phyloP scores from a whole-genome alignment of 441 rosid genomes.

The Arabidopsis lyrata region DNA sequence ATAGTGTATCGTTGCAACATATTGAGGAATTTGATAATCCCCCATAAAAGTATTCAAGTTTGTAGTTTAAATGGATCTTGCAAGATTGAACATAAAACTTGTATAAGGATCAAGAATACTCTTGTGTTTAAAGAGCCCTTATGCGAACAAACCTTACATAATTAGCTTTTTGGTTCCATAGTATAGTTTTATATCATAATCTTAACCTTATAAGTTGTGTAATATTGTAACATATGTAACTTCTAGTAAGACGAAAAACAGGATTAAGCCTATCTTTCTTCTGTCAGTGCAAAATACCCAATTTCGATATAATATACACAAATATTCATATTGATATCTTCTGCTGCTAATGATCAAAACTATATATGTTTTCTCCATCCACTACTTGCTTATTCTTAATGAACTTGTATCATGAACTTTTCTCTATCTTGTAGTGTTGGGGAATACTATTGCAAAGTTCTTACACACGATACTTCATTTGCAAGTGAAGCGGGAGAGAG shows the following conservation, averaged over 20 bases:
- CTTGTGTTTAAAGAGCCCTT: too few relatives aligned
- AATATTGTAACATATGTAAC: neutral
- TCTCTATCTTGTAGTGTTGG: neutral
- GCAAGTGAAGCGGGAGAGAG: slow-evolving; percentile 79
- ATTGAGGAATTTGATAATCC: too few relatives aligned
- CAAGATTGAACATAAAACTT: too few relatives aligned
- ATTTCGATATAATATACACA: neutral
- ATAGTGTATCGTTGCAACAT: too few relatives aligned
- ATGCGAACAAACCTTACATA: too few relatives aligned
- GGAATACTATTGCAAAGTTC: neutral
- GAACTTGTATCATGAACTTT: neutral
- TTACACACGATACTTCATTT: neutral
- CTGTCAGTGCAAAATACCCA: neutral
- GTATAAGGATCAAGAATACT: too few relatives aligned
- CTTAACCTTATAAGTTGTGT: too few relatives aligned
- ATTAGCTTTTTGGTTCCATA: too few relatives aligned
- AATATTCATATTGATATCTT: too few relatives aligned
- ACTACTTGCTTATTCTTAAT: neutral
- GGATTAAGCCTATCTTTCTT: neutral
- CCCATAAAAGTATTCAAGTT: too few relatives aligned
- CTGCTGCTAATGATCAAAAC: slow-evolving; percentile 6
- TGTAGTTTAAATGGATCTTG: too few relatives aligned
- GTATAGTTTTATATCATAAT: too few relatives aligned
- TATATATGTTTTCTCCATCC: neutral
- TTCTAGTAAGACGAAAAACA: slow-evolving; percentile 3